A percentile compares a stretch with the other conserved stretches of the same genome.
These are phyloP conservation scores for Eucalyptus polyanthemos DNA, from an alignment of 345 rosid genomes.

Conservation along the genomic window DNA sequence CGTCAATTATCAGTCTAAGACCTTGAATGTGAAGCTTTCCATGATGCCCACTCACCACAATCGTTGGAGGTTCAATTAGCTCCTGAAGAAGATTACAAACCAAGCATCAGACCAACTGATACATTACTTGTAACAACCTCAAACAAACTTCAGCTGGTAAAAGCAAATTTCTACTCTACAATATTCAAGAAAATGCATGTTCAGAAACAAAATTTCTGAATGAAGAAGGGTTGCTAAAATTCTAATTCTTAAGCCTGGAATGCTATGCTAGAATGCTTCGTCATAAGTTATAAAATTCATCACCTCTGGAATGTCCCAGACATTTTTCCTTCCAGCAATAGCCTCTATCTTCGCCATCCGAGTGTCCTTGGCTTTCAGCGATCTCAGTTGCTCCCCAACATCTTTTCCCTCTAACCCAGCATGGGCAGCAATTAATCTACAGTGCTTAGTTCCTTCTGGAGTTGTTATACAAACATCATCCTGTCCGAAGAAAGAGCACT, in stretches of 20 bases:
- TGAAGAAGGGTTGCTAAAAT: neutral
- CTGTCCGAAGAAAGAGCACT: constrained; percentile 2
- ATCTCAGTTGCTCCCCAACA: constrained; percentile 38
- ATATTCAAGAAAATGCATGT: neutral
- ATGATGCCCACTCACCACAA: constrained; percentile 78
- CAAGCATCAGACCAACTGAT: neutral
- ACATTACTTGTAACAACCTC: neutral
- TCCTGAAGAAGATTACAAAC: constrained; percentile 9
- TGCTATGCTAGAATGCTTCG: neutral
- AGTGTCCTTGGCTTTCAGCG: constrained; percentile 51
- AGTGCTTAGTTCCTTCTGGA: constrained; percentile 30
- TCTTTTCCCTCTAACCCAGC: constrained; percentile 61
- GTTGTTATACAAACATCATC: constrained; percentile 55
- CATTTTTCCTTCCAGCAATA: constrained; percentile 55
- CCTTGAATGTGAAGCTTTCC: constrained; percentile 75
- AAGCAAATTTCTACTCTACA: neutral
- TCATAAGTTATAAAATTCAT: neutral
- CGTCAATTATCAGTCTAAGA: constrained; percentile 70
- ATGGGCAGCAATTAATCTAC: constrained; percentile 66
- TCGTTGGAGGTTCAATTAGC: constrained; percentile 25
- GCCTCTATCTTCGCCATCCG: constrained; percentile 44
- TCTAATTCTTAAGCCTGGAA: neutral
- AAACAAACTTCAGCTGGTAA: neutral
- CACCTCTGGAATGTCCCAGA: constrained; percentile 83
- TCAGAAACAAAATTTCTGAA: neutral